Evolutionary conservation across 192 early-diverging fungal species (phyloP).

Genomic region (Podila epigama): DNA sequence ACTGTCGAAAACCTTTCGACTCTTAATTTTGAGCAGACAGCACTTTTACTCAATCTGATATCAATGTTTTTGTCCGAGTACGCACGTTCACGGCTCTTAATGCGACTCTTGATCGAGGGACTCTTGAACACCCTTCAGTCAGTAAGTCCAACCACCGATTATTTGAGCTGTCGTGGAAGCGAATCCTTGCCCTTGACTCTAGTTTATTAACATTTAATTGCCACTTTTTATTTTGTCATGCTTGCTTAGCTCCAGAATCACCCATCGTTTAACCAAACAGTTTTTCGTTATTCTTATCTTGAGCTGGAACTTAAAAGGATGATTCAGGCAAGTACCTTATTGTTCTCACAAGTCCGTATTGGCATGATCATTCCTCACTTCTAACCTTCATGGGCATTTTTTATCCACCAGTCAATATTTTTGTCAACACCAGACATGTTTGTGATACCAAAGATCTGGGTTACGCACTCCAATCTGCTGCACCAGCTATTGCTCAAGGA

Average conservation of each 20-base stretch:
- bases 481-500: constrained; percentile 50
- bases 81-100: constrained; percentile 57
- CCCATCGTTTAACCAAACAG: constrained; percentile 19
- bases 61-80: constrained; percentile 63
- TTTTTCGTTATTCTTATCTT: constrained; percentile 50
- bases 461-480: constrained; percentile 52
- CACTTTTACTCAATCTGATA: constrained; percentile 55
- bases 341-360: background rate
- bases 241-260: constrained; percentile 30
- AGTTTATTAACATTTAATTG: background rate
- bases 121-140: constrained; percentile 56
- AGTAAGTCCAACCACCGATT: constrained; percentile 30
- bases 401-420: constrained; percentile 54
- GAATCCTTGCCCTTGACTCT: no score
- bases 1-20: constrained; percentile 52
- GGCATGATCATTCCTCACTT: background rate
- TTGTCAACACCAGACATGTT: constrained; percentile 67
- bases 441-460: constrained; percentile 62
- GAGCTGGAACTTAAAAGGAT: constrained; percentile 57
- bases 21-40: constrained; percentile 47
- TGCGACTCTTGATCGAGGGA: constrained; percentile 60
- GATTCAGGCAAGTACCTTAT: constrained; percentile 47
- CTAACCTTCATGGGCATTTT: background rate
- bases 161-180: background rate
- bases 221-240: background rate